phyloP scores from a whole-genome alignment of 257 asterid genomes.

The Solanum arcanum region DNA sequence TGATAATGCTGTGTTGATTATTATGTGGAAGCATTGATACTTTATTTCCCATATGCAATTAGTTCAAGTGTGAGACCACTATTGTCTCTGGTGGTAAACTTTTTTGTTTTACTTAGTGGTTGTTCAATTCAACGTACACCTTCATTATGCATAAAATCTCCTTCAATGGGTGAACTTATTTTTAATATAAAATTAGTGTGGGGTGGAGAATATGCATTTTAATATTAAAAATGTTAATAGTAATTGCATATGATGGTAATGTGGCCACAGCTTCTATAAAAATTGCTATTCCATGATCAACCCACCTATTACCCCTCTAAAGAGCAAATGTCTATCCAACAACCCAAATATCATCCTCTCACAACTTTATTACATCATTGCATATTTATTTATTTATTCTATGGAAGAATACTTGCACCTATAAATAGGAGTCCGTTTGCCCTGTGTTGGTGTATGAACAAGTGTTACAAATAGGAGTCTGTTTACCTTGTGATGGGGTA shows the following conservation, averaged over 20 bases:
- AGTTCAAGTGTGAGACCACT: neutral
- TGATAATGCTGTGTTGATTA: neutral
- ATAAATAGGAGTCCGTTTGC: neutral
- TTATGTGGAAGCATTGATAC: neutral
- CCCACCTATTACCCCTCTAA: neutral
- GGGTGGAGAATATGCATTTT: neutral
- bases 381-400: neutral
- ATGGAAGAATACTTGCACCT: neutral
- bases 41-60: neutral
- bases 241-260: neutral
- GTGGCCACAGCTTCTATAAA: neutral
- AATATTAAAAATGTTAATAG: neutral
- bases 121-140: neutral
- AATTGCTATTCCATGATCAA: neutral
- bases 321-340: neutral
- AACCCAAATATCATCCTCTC: neutral
- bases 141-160: neutral
- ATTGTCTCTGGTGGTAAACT: neutral
- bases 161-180: neutral
- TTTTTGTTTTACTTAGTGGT: neutral
- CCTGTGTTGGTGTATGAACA: neutral
- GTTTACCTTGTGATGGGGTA: neutral
- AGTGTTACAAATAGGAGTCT: neutral
- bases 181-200: neutral
- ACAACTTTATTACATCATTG: neutral